phyloP scores from a whole-genome alignment of 352 stramenopile species.

The Phytopythium vexans region DNA sequence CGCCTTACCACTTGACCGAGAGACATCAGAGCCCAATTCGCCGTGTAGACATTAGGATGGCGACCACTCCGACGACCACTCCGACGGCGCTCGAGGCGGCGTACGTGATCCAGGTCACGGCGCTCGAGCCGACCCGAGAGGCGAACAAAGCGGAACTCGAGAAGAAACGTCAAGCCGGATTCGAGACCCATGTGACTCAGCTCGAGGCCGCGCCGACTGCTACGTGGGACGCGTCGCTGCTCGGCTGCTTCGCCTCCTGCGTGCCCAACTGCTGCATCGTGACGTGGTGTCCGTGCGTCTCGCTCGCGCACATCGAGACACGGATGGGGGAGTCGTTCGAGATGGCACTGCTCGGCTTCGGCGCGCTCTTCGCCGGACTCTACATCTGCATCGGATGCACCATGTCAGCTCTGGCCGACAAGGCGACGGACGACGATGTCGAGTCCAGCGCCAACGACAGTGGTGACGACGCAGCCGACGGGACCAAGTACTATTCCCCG shows the following conservation, averaged over 20 bases:
- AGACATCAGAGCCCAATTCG: not conserved
- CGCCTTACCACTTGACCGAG: not conserved
- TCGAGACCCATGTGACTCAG: not conserved
- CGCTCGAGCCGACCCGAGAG: not conserved
- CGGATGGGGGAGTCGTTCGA: constrained; percentile 27
- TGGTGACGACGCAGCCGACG: constrained; percentile 3
- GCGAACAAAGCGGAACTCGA: not conserved
- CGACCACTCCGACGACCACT: not conserved
- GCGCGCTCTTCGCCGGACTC: constrained; percentile 24
- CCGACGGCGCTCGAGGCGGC: not conserved
- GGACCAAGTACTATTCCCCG: not conserved
- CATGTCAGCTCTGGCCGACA: constrained; percentile 16
- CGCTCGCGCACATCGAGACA: constrained; percentile 28
- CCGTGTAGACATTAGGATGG: not conserved
- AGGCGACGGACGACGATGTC: constrained; percentile 2
- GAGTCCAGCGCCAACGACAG: not conserved
- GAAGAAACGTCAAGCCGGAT: not conserved
- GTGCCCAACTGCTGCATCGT: constrained; percentile 44
- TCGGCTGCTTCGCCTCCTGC: constrained; percentile 29
- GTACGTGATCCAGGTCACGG: constrained; percentile 3
- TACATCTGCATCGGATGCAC: constrained; percentile 25
- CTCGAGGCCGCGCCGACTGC: not conserved
- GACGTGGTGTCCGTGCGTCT: constrained; percentile 35
- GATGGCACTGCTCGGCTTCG: constrained; percentile 19
- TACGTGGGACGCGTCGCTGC: constrained; percentile 30